Conservation (phyloP, 2,329 filamentous ascomycete genomes). For the Apiospora rasikravindrae region DNA sequence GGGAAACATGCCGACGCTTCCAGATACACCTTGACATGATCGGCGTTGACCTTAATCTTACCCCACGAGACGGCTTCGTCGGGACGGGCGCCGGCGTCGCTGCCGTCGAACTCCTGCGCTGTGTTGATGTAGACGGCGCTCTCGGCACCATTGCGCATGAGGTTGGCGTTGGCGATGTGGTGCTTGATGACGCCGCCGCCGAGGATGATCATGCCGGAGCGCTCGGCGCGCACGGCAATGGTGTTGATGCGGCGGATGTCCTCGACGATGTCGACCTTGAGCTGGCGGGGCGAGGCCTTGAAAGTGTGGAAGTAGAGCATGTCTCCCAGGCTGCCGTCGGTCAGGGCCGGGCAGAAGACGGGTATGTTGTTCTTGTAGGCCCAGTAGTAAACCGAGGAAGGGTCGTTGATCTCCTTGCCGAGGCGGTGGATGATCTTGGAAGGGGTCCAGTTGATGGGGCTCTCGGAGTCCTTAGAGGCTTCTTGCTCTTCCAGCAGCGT, state of each 20-base stretch:
- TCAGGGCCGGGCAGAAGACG: conserved; percentile 94
- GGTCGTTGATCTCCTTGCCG: conserved; percentile 92
- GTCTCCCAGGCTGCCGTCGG: conserved; percentile 92
- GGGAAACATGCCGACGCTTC: conserved; percentile 70
- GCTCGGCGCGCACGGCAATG: conserved; percentile 83
- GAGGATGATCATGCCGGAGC: conserved; percentile 92
- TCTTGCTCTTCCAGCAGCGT: conserved; percentile 94
- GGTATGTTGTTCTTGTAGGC: conserved; percentile 96
- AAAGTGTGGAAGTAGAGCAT: conserved; percentile 99
- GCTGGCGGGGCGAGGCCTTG: conserved; percentile 79
- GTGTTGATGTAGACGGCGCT: conserved; percentile 98
- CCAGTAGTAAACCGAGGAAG: conserved; percentile 94
- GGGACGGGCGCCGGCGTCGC: conserved; percentile 90
- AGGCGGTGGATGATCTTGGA: conserved; percentile 89
- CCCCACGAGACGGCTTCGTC: conserved; percentile 99
- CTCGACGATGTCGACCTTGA: conserved; percentile 89
- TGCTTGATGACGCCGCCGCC: conserved; percentile 97
- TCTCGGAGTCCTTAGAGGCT: conserved; percentile 67
- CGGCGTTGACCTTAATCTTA: conserved; percentile 89
- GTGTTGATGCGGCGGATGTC: conserved; percentile 95
- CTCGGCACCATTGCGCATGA: conserved; percentile 98
- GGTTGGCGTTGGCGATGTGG: conserved; percentile 94
- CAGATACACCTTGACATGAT: conserved; percentile 82
- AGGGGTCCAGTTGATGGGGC: conserved; percentile 87
- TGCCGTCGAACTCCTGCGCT: conserved; percentile 95